A percentile compares a stretch with the other conserved stretches of the same genome.
Evolutionary conservation across 2,329 filamentous ascomycete species (phyloP).

Genomic region (Alternaria solani): DNA sequence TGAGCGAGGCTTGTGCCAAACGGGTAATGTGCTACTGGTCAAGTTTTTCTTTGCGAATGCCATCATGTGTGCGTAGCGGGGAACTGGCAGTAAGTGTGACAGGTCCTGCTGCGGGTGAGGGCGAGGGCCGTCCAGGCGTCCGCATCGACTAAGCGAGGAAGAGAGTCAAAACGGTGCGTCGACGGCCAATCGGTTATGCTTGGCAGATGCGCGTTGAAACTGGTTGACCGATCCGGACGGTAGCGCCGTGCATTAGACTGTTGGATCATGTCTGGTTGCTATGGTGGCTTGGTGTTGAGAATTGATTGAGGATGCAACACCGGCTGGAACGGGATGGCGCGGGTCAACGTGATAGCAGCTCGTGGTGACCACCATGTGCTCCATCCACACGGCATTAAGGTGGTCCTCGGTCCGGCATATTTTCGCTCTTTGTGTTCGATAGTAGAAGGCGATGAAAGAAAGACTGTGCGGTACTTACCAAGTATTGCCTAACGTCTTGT

Average conservation of each 20-base stretch:
- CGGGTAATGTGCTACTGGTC: conserved; percentile 7
- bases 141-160: conserved; percentile 43
- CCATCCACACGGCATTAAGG: conserved; percentile 11
- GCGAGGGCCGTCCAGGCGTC: conserved; percentile 41
- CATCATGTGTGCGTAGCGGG: conserved; percentile 26
- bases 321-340: conserved; percentile 23
- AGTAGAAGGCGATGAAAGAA: conserved; percentile 13
- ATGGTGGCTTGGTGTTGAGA: conserved; percentile 33
- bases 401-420: conserved; percentile 27
- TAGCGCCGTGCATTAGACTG: conserved; percentile 31
- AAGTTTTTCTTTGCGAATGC: conserved; percentile 26
- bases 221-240: conserved; percentile 18
- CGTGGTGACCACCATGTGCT: conserved; percentile 19
- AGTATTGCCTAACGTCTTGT: conserved; percentile 90
- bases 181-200: conserved; percentile 41
- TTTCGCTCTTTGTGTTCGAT: conserved; percentile 30
- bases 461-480: conserved; percentile 68
- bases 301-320: conserved; percentile 25
- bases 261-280: conserved; percentile 29
- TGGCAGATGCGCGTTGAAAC: conserved; percentile 47
- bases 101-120: conserved; percentile 41
- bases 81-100: conserved; percentile 40
- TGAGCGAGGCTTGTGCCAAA: conserved; percentile 20
- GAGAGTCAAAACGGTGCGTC: conserved; percentile 27
- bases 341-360: conserved; percentile 23